Evolutionary conservation across 2,329 filamentous ascomycete genomes (phyloP), one percentile per base, ranked within the genome.

Genomic region (Penicillium sp.): DNA sequence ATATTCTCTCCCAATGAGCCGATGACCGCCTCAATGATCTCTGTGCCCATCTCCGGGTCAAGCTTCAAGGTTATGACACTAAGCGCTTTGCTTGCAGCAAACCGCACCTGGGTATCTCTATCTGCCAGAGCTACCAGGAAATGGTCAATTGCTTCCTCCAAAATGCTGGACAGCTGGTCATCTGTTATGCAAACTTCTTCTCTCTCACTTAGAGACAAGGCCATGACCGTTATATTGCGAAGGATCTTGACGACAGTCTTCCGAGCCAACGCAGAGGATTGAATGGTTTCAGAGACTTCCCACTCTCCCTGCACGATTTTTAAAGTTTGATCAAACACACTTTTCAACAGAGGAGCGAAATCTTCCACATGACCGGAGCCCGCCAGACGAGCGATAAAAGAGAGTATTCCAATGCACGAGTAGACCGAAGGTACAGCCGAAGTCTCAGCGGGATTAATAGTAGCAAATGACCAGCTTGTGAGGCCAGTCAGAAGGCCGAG

Each of bases 71-170:
- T 89, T 66, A 98, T 87, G 56, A 96, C 85, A 75, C 93, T 96
- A 48, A 98, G 84, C 4, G 93, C 91, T 78, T 99, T 99, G 75
- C 93, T 97, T 22, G 94, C 92, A 35, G 94, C 90, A 69, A 97
- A 86, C 40, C 95, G 85, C 13, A 99, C 93, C 0, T 93, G 92
- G 0, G 93, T 97, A 70, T 98, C 93, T 62, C 91, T 91, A 74
- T 99, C 95, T 1, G 87, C 87, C 1, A 98, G 81, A 13, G 85
- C 84, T 61, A 92, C 89, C 2, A 99, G 83, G 3, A 97, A 83
- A 70, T 91, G 88, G 57, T 93, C 90, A 67, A 99, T 92, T 4
- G 90, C 86, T 33, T 89, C 88, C 77, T 98, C 94, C 16, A 96
- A 76, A 73, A 90, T 81, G 57, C 85, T 84, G 38, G 78, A 78